Evolutionary conservation across 2,329 filamentous ascomycete species (phyloP), one percentile per base, ranked within the genome.

Genomic region (Penicillium expansum): DNA sequence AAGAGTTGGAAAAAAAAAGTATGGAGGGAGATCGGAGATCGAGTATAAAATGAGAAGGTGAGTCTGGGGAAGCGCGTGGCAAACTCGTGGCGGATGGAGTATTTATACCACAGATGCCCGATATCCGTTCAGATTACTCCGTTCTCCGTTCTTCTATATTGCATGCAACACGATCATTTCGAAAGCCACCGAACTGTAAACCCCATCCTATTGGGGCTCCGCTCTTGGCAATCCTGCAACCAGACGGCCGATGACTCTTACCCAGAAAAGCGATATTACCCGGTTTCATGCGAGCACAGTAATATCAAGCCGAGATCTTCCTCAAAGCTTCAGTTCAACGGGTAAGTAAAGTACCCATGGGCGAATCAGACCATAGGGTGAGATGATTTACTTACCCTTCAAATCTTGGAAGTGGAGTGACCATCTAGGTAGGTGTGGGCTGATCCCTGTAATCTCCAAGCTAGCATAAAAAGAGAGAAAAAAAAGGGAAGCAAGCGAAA

Each of bases 401-500:
- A 48, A 42, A 38, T n/a, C 35, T 38, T 38, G 35, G 35, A 11
- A 44, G 47, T 48, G 45, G 43, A 61, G 47, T 48, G 55, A 51
- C 10, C 33, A 49, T 22, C 52, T 48, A 38, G 48, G 52, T 37
- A 57, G 37, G 52, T 56, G 52, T 64, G 58, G 62, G 56, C 57
- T 62, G 63, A 64, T 63, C 59, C 61, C 42, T 65, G 55, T 42
- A 62, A 57, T 62, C 52, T 62, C 59, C 48, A 24, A n/a, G 18
- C 41, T 56, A 53, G 39, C n/a, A n/a, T n/a, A 10, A 3, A n/a
- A 50, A 56, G 37, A 7, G 18, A 44, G 37, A 18, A 22, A 20
- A 29, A 59, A 41, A 7, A 22, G 18, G 24, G 24, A 24, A 7
- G 27, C 13, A 41, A 16, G 1, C 24, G 42, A 59, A 16, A 44